A percentile compares a stretch with the other conserved stretches of the same genome.
phyloP scores from a whole-genome alignment of 768 basidiomycete species.

The Trametes cubensis region DNA sequence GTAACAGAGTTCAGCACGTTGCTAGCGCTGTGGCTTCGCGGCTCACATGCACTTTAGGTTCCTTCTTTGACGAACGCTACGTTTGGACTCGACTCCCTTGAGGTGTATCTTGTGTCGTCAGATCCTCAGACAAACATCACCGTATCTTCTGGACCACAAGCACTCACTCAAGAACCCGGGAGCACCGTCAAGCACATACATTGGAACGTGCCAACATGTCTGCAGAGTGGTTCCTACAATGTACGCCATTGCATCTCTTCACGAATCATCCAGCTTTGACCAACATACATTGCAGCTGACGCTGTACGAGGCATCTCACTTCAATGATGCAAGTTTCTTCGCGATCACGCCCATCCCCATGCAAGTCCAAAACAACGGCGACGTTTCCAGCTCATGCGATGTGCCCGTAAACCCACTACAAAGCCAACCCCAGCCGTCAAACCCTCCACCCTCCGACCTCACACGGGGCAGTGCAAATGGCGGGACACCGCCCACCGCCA shows the following conservation, averaged over 20 bases:
- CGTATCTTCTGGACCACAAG: conserved; percentile 39
- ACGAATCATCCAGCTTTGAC: neutral
- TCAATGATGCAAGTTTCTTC: conserved; percentile 39
- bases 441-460: conserved; percentile 29
- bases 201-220: conserved; percentile 46
- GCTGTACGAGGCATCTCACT: conserved; percentile 45
- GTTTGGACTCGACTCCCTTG: conserved; percentile 34
- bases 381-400: conserved; percentile 33
- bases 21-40: neutral
- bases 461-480: neutral
- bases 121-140: conserved; percentile 43
- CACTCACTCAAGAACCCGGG: conserved; percentile 44
- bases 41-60: neutral
- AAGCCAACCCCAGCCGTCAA: conserved; percentile 39
- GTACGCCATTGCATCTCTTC: conserved; percentile 33
- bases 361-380: conserved; percentile 36
- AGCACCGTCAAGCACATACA: conserved; percentile 42
- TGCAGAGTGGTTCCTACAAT: conserved; percentile 45
- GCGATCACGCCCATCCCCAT: conserved; percentile 46
- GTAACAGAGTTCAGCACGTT: conserved; percentile 23
- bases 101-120: conserved; percentile 48
- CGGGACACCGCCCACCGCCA: neutral
- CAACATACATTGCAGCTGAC: conserved; percentile 41
- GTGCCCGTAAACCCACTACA: conserved; percentile 26
- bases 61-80: neutral